Evolutionary conservation across 305 asterid species (phyloP).

Genomic region (Solanum hybrid): DNA sequence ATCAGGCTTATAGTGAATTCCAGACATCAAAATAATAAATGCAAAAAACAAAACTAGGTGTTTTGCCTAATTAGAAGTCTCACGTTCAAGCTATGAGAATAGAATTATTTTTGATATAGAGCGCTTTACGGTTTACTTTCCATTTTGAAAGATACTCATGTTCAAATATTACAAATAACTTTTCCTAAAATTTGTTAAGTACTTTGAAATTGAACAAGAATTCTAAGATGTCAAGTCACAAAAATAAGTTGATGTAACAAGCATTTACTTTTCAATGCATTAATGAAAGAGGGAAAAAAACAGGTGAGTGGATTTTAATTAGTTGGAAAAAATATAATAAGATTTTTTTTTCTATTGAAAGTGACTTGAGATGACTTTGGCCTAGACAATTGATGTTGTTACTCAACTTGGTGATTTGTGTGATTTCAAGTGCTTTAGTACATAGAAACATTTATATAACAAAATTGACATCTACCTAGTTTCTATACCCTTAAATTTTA

Average conservation of each 20-base stretch:
- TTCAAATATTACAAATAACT: too few relatives aligned
- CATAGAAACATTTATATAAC: neutral
- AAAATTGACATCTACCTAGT: neutral
- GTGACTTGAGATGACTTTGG: neutral
- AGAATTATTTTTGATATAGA: fast-evolving
- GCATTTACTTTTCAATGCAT: neutral
- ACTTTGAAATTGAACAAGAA: neutral
- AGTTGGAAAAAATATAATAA: neutral
- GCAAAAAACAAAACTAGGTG: neutral
- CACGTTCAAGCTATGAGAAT: fast-evolving
- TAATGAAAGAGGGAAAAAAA: neutral
- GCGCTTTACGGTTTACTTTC: too few relatives aligned
- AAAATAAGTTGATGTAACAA: neutral
- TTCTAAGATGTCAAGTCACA: neutral
- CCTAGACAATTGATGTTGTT: neutral
- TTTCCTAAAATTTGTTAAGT: neutral
- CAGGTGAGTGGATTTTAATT: neutral
- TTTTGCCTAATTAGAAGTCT: neutral
- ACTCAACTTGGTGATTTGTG: neutral
- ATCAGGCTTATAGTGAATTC: fast-evolving
- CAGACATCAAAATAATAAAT: neutral
- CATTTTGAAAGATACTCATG: too few relatives aligned
- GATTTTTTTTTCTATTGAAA: neutral
- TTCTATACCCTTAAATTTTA: neutral
- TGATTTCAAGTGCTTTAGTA: neutral